These are phyloP conservation scores for Carex kokanica DNA, from an alignment of 176 grass and related monocot species.

Conservation along the genomic window DNA sequence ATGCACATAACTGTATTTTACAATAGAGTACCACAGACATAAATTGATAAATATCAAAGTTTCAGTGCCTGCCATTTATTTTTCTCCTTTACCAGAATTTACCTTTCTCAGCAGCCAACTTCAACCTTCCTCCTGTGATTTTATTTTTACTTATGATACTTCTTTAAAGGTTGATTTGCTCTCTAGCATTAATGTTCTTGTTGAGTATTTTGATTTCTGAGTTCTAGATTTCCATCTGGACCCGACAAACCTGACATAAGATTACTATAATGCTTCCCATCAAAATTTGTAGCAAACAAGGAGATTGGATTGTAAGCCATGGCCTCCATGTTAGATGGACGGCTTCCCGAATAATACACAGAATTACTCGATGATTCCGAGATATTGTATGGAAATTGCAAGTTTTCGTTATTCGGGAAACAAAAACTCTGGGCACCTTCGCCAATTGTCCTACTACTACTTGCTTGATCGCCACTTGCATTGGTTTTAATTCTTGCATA, in stretches of 20 bases:
- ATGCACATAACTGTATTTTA: constrained; percentile 20
- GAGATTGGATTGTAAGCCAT: constrained; percentile 3
- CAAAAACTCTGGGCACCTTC: not conserved
- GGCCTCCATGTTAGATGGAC: constrained; percentile 3
- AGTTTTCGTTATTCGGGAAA: constrained; percentile 8
- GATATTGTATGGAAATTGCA: constrained; percentile 16
- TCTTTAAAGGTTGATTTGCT: not conserved
- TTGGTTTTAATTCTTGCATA: constrained; percentile 10
- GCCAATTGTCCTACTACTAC: not conserved
- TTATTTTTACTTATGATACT: not conserved
- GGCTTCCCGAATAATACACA: constrained; percentile 5
- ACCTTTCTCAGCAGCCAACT: not conserved
- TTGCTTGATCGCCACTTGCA: not conserved
- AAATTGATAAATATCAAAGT: not conserved
- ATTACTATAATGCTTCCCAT: constrained; percentile 20
- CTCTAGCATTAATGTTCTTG: not conserved
- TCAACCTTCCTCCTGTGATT: not conserved
- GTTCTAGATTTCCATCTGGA: constrained; percentile 2
- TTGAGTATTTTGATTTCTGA: constrained; percentile 10
- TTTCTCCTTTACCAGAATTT: not conserved
- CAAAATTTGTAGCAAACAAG: constrained; percentile 16
- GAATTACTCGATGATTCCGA: constrained; percentile 16
- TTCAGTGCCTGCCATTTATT: not conserved
- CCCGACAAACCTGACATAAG: constrained; percentile 6
- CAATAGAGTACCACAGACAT: not conserved